Evolutionary conservation across 2,329 filamentous ascomycete genomes (phyloP).

Genomic region (Colletotrichum melonis): DNA sequence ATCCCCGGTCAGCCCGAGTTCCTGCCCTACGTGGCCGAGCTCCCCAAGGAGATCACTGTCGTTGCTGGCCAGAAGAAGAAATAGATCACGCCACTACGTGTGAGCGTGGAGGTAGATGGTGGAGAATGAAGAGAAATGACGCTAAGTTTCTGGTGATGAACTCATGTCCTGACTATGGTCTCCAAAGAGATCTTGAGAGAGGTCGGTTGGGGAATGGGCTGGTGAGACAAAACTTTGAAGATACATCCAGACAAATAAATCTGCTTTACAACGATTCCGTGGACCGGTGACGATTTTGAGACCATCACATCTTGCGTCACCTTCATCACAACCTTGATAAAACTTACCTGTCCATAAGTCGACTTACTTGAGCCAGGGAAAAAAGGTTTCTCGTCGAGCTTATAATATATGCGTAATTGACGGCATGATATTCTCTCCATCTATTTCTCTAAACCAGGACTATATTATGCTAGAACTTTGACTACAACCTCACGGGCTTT

Average conservation of each 20-base stretch:
- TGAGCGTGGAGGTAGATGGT: slow-evolving; percentile 35
- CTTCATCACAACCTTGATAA: no score
- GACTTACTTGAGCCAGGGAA: no score
- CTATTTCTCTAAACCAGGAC: background rate
- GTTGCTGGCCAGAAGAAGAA: slow-evolving; percentile 45
- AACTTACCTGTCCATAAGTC: no score
- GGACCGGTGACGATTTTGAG: background rate
- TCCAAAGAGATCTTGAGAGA: background rate
- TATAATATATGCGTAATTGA: background rate
- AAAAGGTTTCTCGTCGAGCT: background rate
- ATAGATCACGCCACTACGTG: slow-evolving; percentile 36
- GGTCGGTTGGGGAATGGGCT: background rate
- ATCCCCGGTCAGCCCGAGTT: slow-evolving; percentile 91
- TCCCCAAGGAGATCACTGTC: slow-evolving; percentile 73
- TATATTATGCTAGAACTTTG: background rate
- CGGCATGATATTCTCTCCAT: background rate
- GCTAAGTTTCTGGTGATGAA: background rate
- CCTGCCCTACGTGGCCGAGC: slow-evolving; percentile 87
- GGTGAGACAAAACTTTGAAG: background rate
- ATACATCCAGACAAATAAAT: background rate
- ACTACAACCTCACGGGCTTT: background rate
- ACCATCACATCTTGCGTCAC: background rate
- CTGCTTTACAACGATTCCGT: background rate
- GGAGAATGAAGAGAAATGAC: slow-evolving; percentile 43
- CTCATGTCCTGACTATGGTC: background rate